Percentiles rank a stretch among this genome's conserved stretches.
These are phyloP conservation scores for Aspergillus sclerotiicarbonarius DNA, from an alignment of 495 filamentous ascomycete species.

Conservation along the genomic window DNA sequence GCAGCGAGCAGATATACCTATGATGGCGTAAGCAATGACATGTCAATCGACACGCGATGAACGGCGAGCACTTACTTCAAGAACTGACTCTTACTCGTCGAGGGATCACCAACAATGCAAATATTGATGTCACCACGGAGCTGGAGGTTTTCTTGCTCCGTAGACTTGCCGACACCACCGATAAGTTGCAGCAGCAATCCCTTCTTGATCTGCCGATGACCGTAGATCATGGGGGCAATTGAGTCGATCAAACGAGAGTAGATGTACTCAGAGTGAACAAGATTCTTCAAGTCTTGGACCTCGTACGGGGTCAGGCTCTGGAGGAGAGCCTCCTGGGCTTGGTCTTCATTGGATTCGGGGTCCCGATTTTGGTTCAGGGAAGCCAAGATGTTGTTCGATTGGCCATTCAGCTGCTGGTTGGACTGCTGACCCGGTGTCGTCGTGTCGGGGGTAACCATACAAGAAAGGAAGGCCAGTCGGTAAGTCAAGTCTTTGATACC, in stretches of 20 bases:
- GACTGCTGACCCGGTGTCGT: conserved; percentile 69
- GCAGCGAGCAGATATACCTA: conserved; percentile 87
- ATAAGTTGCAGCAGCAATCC: conserved; percentile 90
- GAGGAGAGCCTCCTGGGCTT: conserved; percentile 84
- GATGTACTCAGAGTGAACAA: conserved; percentile 95
- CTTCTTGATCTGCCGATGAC: conserved; percentile 97
- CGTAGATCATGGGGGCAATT: conserved; percentile 95
- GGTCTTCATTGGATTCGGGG: conserved; percentile 69
- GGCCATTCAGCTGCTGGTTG: conserved; percentile 64
- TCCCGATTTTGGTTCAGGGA: conserved; percentile 71
- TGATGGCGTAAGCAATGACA: conserved; percentile 4
- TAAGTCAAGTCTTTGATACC: conserved; percentile 97
- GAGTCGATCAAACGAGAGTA: conserved; percentile 92
- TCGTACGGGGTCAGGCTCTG: conserved; percentile 78
- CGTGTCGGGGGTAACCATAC: conserved; percentile 93
- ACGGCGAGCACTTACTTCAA: conserved; percentile 59
- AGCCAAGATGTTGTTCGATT: conserved; percentile 75
- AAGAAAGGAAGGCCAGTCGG: conserved; percentile 92
- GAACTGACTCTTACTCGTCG: conserved; percentile 98
- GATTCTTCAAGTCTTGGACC: conserved; percentile 83
- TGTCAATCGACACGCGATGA: not conserved
- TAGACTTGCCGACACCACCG: conserved; percentile 81
- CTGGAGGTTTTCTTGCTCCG: conserved; percentile 85
- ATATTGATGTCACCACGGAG: conserved; percentile 98
- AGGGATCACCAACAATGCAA: conserved; percentile 96